Conservation (phyloP, 1,284 basidiomycete species). For the Trichosporon asahii region DNA sequence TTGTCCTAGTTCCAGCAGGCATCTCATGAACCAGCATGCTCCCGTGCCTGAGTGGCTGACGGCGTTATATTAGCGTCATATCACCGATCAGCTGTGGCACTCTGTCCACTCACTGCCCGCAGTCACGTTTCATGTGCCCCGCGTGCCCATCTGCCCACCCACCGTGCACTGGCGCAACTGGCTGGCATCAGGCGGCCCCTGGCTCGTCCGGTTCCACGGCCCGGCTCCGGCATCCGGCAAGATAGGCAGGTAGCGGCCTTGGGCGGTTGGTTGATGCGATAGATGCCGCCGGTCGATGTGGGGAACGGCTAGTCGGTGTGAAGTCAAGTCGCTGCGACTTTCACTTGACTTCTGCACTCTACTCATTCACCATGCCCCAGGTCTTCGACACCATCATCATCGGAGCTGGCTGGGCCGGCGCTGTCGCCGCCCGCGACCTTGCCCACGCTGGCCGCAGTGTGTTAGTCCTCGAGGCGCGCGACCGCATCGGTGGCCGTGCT, state of each 20-base stretch:
- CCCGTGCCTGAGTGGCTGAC: neutral
- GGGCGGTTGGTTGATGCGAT: neutral
- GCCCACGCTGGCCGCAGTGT: slow-evolving; percentile 49
- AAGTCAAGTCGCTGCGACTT: neutral
- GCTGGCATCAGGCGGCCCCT: neutral
- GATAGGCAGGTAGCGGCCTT: neutral
- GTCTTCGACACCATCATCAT: slow-evolving; percentile 53
- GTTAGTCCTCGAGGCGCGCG: slow-evolving; percentile 55
- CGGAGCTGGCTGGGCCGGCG: slow-evolving; percentile 56
- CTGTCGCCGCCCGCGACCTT: slow-evolving; percentile 53
- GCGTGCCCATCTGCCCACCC: neutral
- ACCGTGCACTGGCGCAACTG: neutral
- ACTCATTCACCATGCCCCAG: slow-evolving; percentile 7
- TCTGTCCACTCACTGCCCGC: neutral
- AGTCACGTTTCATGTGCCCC: neutral
- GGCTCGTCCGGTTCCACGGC: slow-evolving; percentile 2
- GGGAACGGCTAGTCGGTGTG: neutral
- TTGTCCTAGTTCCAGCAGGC: neutral
- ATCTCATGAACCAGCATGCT: neutral
- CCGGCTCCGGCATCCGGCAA: neutral
- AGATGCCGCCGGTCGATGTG: neutral
- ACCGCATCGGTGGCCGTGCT: slow-evolving; percentile 55
- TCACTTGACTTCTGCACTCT: neutral
- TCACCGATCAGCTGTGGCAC: neutral
- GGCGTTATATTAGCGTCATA: neutral